Evolutionary conservation across 768 basidiomycete genomes (phyloP), one percentile per base, ranked within the genome.

Genomic region (Agaricus subrufescens): DNA sequence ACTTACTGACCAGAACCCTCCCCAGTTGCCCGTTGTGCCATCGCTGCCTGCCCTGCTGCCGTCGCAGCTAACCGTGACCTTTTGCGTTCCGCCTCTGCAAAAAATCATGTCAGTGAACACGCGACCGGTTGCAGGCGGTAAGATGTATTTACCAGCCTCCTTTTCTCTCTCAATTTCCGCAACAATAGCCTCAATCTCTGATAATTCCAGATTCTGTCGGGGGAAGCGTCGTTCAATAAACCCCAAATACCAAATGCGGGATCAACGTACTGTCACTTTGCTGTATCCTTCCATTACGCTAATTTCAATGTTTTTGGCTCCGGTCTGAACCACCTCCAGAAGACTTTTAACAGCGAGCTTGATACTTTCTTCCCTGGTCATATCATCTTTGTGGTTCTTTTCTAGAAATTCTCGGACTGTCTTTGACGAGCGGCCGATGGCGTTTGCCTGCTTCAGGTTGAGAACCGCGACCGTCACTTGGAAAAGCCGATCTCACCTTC

Each of bases 301-400:
- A 63, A 99, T 93, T 70, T 99, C 97, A 60, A 99, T 98, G 71
- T 99, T 99, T 78, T 98, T 98, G 4, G 97, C 97, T n/a, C 97
- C 97, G 1, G 97, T 98, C 74, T 98, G 97, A 7, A 99, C 97
- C 38, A 99, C 95, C 70, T 99, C 97, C 25, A 99, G 77, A 64
- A 99, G 75, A 67, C 89, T 90, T 77, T 98, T 98, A 60, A 99
- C 84, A 0, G 97, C 94, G 47, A 99, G 75, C 70, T 97, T 97
- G 71, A 99, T 90, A 50, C 89, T 86, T 58, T 97, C 94, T 49
- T 94, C 94, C 58, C 91, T 79, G 6, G 83, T 77, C 75, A 97
- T 77, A 61, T 91, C 92, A 60, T 97, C 94, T 63, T 87, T 92
- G 73, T 96, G 92, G 64, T 97, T 96, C 80, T 98, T 98, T 75